phyloP scores from a whole-genome alignment of 108 stramenopile genomes.

The Nitzschia putrida region DNA sequence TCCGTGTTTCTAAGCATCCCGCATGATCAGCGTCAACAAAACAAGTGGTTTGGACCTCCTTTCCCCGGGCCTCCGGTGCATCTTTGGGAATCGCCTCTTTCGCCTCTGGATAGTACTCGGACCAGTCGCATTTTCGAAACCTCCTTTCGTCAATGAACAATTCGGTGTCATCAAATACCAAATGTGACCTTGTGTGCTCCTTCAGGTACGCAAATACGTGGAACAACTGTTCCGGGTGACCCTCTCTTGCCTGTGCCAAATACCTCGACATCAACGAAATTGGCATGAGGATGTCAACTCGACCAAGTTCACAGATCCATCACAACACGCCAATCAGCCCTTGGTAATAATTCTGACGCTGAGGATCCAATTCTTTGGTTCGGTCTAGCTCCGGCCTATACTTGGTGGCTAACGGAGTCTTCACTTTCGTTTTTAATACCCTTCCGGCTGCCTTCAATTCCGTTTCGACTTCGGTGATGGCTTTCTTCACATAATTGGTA shows the following conservation, averaged over 20 bases:
- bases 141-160: slow-evolving; percentile 21
- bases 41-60: slow-evolving; percentile 14
- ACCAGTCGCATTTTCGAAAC: slow-evolving; percentile 30
- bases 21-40: slow-evolving; percentile 66
- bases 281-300: slow-evolving; percentile 40
- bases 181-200: slow-evolving; percentile 11
- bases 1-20: slow-evolving; percentile 42
- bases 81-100: slow-evolving; percentile 34
- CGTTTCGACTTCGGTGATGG: slow-evolving; percentile 9
- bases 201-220: slow-evolving; percentile 44
- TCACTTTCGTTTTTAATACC: neutral
- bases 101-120: slow-evolving; percentile 21
- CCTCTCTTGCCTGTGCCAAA: slow-evolving; percentile 4
- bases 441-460: slow-evolving; percentile 4
- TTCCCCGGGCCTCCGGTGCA: slow-evolving; percentile 28
- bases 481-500: neutral
- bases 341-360: slow-evolving; percentile 20
- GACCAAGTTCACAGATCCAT: slow-evolving; percentile 48
- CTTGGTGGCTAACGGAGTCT: neutral
- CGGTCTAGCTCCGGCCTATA: slow-evolving; percentile 26
- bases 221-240: slow-evolving; percentile 23
- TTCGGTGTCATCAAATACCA: slow-evolving; percentile 42
- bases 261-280: slow-evolving; percentile 26
- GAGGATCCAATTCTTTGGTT: slow-evolving; percentile 13
- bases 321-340: slow-evolving; percentile 47